These are phyloP conservation scores for Solanum appendiculatum DNA, from an alignment of 257 asterid genomes.

Conservation along the genomic window DNA sequence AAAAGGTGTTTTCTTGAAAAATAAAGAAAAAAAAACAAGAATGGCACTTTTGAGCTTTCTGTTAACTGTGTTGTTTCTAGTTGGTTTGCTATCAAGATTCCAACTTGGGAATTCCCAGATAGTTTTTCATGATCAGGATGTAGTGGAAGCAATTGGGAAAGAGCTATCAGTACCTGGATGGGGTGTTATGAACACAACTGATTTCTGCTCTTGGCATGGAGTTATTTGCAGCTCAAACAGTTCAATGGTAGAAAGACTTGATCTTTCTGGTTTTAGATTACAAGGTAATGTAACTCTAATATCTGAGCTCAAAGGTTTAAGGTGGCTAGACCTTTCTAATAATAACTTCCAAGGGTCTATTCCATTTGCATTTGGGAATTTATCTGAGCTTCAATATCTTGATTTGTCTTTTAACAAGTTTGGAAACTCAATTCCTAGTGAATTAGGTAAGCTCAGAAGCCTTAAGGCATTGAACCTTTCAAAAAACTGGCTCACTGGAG, in stretches of 20 bases:
- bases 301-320: constrained; percentile 65
- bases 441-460: constrained; percentile 41
- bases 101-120: not conserved
- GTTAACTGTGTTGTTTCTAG: not conserved
- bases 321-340: constrained; percentile 73
- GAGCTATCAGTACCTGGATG: constrained; percentile 60
- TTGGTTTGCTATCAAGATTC: constrained; percentile 1
- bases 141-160: constrained; percentile 42
- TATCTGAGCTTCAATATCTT: constrained; percentile 70
- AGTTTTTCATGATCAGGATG: constrained; percentile 27
- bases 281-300: constrained; percentile 80
- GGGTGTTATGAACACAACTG: constrained; percentile 44
- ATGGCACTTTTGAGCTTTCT: not conserved
- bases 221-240: constrained; percentile 58
- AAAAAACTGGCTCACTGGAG: constrained; percentile 42
- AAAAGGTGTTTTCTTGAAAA: not conserved
- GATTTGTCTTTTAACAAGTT: constrained; percentile 82
- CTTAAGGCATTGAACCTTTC: constrained; percentile 68
- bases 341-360: constrained; percentile 69
- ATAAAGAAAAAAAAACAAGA: not conserved
- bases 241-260: constrained; percentile 65
- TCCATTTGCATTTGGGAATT: constrained; percentile 50
- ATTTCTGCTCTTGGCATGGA: constrained; percentile 70
- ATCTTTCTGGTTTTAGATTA: constrained; percentile 53
- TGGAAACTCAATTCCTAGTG: constrained; percentile 52